phyloP scores from a whole-genome alignment of 2,329 filamentous ascomycete species.

The Fusarium piperis region DNA sequence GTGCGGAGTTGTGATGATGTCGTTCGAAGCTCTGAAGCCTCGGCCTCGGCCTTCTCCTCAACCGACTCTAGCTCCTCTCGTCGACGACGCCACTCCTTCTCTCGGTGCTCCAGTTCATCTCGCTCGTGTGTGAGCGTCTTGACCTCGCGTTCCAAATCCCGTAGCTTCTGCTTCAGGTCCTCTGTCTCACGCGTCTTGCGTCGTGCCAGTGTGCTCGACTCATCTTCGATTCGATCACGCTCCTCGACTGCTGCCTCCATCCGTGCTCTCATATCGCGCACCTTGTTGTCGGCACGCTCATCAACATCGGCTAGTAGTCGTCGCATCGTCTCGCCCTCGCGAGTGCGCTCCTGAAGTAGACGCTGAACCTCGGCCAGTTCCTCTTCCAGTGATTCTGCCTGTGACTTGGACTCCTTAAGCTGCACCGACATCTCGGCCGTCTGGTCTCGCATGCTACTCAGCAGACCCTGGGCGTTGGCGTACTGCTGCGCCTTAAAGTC shows the following conservation, averaged over 20 bases:
- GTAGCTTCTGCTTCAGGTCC: slow-evolving; percentile 80
- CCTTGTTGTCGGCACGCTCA: slow-evolving; percentile 79
- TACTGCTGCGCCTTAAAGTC: slow-evolving; percentile 88
- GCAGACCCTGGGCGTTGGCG: slow-evolving; percentile 81
- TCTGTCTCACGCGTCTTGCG: slow-evolving; percentile 85
- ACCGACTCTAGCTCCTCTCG: slow-evolving; percentile 80
- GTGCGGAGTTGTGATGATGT: slow-evolving; percentile 82
- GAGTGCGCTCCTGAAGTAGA: slow-evolving; percentile 84
- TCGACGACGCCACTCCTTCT: slow-evolving; percentile 78
- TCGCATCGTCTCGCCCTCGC: slow-evolving; percentile 95
- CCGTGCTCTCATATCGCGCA: slow-evolving; percentile 87
- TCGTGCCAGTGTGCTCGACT: slow-evolving; percentile 80
- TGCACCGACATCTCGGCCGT: slow-evolving; percentile 87
- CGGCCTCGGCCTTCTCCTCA: slow-evolving; percentile 74
- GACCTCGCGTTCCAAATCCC: slow-evolving; percentile 82
- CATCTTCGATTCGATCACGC: slow-evolving; percentile 90
- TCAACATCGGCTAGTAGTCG: slow-evolving; percentile 88
- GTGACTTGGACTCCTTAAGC: slow-evolving; percentile 86
- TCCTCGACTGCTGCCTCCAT: slow-evolving; percentile 95
- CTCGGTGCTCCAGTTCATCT: slow-evolving; percentile 78
- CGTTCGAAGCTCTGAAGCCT: slow-evolving; percentile 77
- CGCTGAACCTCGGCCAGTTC: slow-evolving; percentile 90
- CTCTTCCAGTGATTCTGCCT: slow-evolving; percentile 88
- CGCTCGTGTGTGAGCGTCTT: slow-evolving; percentile 77
- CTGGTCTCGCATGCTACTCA: slow-evolving; percentile 94